Evolutionary conservation across 192 early-diverging fungal genomes (phyloP).

Genomic region (Endogone sp.): DNA sequence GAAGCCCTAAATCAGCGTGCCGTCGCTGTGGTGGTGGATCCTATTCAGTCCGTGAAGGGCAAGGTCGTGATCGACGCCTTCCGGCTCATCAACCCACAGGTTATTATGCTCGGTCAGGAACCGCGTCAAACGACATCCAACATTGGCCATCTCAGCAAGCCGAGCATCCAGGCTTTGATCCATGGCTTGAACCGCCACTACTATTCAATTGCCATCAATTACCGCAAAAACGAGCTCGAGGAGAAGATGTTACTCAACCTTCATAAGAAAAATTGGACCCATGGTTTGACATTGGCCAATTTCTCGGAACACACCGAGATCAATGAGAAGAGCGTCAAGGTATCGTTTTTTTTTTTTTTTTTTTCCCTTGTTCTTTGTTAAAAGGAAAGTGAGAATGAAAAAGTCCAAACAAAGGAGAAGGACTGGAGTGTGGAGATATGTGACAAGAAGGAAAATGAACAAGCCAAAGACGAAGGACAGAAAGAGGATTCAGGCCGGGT

Average conservation of each 20-base stretch:
- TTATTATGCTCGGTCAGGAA: slow-evolving; percentile 82
- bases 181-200: slow-evolving; percentile 99
- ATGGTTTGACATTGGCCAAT: slow-evolving; percentile 82
- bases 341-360: slow-evolving; percentile 20
- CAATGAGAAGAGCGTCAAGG: slow-evolving; percentile 86
- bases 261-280: slow-evolving; percentile 99
- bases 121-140: slow-evolving; percentile 98
- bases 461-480: too few species aligned
- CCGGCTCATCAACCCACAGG: slow-evolving; percentile 90
- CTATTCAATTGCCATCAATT: slow-evolving; percentile 99
- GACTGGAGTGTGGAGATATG: too few species aligned
- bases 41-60: slow-evolving; percentile 99
- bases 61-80: slow-evolving; percentile 99
- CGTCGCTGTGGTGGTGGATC: slow-evolving; percentile 98
- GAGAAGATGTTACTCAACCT: slow-evolving; percentile 99
- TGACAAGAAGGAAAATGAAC: too few species aligned
- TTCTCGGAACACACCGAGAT: slow-evolving; percentile 77
- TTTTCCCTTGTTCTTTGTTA: too few species aligned
- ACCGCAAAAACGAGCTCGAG: slow-evolving; percentile 99
- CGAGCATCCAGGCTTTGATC: slow-evolving; percentile 94
- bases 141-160: slow-evolving; percentile 97
- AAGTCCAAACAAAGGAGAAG: too few species aligned
- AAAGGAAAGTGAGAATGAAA: too few species aligned
- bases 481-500: too few species aligned
- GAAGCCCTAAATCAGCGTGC: slow-evolving; percentile 91